phyloP scores from a whole-genome alignment of 106 monocot species.

The Narthecium ossifragum region DNA sequence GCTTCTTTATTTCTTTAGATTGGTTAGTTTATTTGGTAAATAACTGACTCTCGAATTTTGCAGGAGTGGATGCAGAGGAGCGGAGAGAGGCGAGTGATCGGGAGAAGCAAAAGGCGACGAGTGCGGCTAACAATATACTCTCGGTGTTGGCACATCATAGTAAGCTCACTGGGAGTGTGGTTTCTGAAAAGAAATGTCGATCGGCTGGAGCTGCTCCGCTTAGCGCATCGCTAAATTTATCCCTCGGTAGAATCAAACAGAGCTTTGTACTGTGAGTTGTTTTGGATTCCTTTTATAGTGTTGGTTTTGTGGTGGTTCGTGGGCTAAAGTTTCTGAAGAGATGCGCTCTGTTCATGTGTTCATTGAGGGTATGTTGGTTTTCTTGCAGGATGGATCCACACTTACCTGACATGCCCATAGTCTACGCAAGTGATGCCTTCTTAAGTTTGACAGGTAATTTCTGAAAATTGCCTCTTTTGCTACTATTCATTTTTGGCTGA shows the following conservation, averaged over 20 bases:
- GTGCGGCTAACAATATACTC: slow-evolving; percentile 51
- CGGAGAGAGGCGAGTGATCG: slow-evolving; percentile 44
- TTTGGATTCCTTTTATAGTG: slow-evolving; percentile 17
- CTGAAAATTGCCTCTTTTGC: too few species aligned
- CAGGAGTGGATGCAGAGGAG: slow-evolving; percentile 67
- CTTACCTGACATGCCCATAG: slow-evolving; percentile 85
- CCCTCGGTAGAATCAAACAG: slow-evolving; percentile 99
- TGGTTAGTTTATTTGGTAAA: not conserved
- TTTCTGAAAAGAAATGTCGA: slow-evolving; percentile 49
- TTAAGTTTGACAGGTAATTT: slow-evolving; percentile 66
- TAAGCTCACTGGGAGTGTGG: slow-evolving; percentile 50
- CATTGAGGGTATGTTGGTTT: slow-evolving; percentile 10
- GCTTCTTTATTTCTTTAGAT: not conserved
- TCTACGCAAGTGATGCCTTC: slow-evolving; percentile 93
- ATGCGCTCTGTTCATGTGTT: not conserved
- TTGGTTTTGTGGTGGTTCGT: not conserved
- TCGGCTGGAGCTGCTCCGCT: slow-evolving; percentile 30
- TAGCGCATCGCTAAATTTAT: slow-evolving; percentile 61
- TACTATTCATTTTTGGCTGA: too few species aligned
- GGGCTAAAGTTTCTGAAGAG: not conserved
- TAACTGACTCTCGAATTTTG: slow-evolving; percentile 1
- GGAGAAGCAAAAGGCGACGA: slow-evolving; percentile 69
- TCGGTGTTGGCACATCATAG: slow-evolving; percentile 54
- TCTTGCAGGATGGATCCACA: slow-evolving; percentile 73
- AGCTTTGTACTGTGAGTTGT: slow-evolving; percentile 99